Evolutionary conservation across 768 basidiomycete genomes (phyloP), one percentile per base, ranked within the genome.

Genomic region (Russula olivacea): DNA sequence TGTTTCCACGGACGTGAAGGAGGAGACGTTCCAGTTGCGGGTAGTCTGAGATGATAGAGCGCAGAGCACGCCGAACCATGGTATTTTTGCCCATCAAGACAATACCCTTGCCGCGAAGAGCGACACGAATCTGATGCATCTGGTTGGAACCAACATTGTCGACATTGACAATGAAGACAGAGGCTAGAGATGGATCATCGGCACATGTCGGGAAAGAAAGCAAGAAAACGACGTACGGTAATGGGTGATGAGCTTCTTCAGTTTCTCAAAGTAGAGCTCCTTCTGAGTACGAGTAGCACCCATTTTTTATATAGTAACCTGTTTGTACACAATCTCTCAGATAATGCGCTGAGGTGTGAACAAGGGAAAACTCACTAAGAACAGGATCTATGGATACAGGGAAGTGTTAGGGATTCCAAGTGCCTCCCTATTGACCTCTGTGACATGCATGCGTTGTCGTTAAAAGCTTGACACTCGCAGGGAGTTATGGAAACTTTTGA

Each of bases 11-110:
- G 79, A 99, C 81, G 81, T 91, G 85, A 68, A 94, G 96, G 64
- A 99, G 88, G 77, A 99, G 89, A 72, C 86, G 89, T 81, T 99
- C 97, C 80, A 88, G 95, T 74, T 94, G 88, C 58, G 96, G 97
- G 81, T 79, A 81, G 71, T 98, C 97, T 68, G 83, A 65, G 73
- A 98, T 86, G 78, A 98, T 86, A 72, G 87, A 82, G 68, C 97
- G 93, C 66, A 99, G 84, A 65, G 94, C 97, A 71, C 97, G 93
- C 80, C 97, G 92, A 72, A 99, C 95, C 96, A 98, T 98, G 74
- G 97, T 99, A 87, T 99, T 99, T 81, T 99, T 99, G 74, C 97
- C 97, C 97, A 99, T 99, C 71, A 99, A 78, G 69, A 99, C 94
- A 64, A 94, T 79, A 80, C 92, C 97, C 76, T 91, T 93, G 72